Evolutionary conservation across 129 eudicot species (phyloP), one percentile per base, ranked within the genome.

Genomic region (Smallanthus sonchifolius): DNA sequence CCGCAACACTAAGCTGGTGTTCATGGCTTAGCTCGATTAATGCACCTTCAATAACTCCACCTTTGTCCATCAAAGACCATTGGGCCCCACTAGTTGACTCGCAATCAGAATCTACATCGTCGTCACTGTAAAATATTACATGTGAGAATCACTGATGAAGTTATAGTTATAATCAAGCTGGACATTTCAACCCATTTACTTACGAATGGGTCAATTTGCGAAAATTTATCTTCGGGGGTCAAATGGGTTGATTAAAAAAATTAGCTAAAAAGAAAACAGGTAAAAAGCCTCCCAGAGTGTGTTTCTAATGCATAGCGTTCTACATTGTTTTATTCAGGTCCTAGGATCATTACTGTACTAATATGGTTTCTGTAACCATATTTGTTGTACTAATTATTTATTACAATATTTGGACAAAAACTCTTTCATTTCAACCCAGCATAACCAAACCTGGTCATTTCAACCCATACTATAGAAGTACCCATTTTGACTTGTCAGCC

Each of bases 11-110:
- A 73, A 90, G 89, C 65, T 83, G 92, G 70, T 83, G 87, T 51
- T 90, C 97, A 71, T 85, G 87, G 65, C 83, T 86, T 67, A 90
- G 79, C 87, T 88, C 97, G 66, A 75, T 67, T 38, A 90, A 79
- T 36, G 91, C 92, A 68, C 91, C 92, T 77, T 94, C 97, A 49
- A 84, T 89, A 75, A 88, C 75, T 74, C 93, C 96, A 49, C 76
- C 85, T 85, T 80, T 88, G 47, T 85, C 86, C 97, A 94, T 86
- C 70, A 88, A 73, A 73, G 75, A 69, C 48, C 75, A 79, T 73
- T 86, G 84, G 19, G 73, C n/a, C 39, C 68, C 87, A 73, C 61
- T 65, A 63, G 69, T 20, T 62, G 67, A 56, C 61, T 73, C 92
- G 54, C 77, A 68, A 57, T 92, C 96, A 36, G 92, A 83, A 79